Base-by-base conservation (phyloP, 208 protist genomes). In the Tritrichomonas foetus region DNA sequence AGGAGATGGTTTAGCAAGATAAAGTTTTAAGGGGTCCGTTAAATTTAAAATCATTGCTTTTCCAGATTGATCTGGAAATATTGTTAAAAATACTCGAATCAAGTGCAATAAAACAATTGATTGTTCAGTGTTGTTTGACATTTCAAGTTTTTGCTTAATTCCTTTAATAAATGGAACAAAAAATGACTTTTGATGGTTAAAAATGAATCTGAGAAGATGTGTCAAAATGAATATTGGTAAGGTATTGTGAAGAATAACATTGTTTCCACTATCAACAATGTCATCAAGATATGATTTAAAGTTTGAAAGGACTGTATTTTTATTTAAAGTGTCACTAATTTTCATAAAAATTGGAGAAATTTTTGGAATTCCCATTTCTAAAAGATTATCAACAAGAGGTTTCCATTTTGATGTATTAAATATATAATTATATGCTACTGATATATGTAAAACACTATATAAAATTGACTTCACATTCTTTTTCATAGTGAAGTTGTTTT, bases 391-490 rank as follows among this genome's bases (percentile, higher is more conserved):
- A 36, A 75, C 41, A n/a, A 47, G 44, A 47, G 69, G 69, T 2
- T 27, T 41, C 33, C 16, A 75, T 44, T 27, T 5, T 11, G 36
- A 27, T 75, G 36, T 75, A 36, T 41, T 75, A 36, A 75, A 75
- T 20, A 75, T 36, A 41, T 41, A 13, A 16, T 36, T 36, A 36
- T 36, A 75, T 44, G 69, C 41, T 47, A 75, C 41, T 3, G 69
- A 33, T 25, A 75, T 75, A 36, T 75, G 36, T 11, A 75, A 16
- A 13, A 75, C 36, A 75, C 8, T 36, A 13, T 27, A 75, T 75
- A 75, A 75, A 44, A 75, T 75, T 36, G 69, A 75, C 36, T 75
- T 75, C 69, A 75, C 41, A n/a, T 75, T n/a, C n/a, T n/a, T n/a
- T n/a, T n/a, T n/a, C n/a, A 75, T 25, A 36, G 69, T 47, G 69